Percentiles rank a stretch among this genome's conserved stretches.
These are phyloP conservation scores for Grosmannia serpens DNA, from an alignment of 2,329 filamentous ascomycete species.

Conservation along the genomic window DNA sequence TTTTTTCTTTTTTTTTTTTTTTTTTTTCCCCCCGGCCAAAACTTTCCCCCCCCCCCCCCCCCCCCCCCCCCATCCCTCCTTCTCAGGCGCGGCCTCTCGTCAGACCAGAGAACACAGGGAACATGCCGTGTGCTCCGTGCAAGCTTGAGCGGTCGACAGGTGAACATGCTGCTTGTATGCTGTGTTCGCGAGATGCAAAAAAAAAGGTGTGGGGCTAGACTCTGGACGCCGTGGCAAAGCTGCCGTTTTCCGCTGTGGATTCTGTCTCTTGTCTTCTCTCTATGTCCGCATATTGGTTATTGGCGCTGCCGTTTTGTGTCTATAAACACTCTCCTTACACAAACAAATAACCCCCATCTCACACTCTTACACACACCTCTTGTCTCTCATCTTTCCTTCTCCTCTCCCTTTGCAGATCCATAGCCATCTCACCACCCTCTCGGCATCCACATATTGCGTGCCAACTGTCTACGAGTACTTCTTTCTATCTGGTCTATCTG, in stretches of 20 bases:
- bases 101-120: not conserved
- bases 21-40: not conserved
- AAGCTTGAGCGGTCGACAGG: not conserved
- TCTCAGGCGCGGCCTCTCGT: not conserved
- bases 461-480: not conserved
- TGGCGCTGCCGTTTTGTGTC: constrained; percentile 1
- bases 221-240: not conserved
- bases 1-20: too few species aligned
- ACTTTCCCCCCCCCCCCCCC: not conserved
- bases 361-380: not conserved
- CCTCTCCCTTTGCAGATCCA: not conserved
- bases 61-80: not conserved
- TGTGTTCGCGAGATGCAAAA: not conserved
- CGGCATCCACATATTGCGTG: not conserved
- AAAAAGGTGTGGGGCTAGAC: not conserved
- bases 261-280: not conserved
- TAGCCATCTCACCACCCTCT: too few species aligned
- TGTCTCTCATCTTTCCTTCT: not conserved
- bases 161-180: not conserved
- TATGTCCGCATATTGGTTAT: not conserved
- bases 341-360: not conserved
- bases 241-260: not conserved
- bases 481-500: not conserved
- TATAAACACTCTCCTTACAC: constrained; percentile 1
- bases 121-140: not conserved